Percentiles rank a stretch among this genome's conserved stretches.
Conservation (phyloP, 441 rosid species). For the Populus trichocarpa region DNA sequence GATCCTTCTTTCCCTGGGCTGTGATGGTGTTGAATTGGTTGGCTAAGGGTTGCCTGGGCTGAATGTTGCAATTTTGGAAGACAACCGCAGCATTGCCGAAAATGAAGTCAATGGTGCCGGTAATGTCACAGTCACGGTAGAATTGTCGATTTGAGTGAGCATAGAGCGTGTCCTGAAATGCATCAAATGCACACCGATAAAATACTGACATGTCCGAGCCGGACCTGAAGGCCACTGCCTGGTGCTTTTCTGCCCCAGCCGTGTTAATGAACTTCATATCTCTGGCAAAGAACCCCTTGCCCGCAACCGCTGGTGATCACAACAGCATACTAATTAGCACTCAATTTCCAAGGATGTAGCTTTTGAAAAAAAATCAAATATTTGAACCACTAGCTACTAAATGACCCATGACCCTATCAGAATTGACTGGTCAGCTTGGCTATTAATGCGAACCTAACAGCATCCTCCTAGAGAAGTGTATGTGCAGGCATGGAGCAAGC, state of each 20-base stretch:
- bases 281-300: conserved; percentile 60
- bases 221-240: conserved; percentile 82
- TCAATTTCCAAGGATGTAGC: neutral
- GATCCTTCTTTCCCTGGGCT: conserved; percentile 67
- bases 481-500: too few species aligned
- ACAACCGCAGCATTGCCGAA: conserved; percentile 63
- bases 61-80: conserved; percentile 65
- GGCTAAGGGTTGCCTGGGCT: conserved; percentile 57
- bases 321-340: neutral
- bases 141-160: conserved; percentile 69
- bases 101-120: conserved; percentile 75
- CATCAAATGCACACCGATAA: conserved; percentile 52
- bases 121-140: conserved; percentile 65
- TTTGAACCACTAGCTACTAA: neutral
- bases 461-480: too few species aligned
- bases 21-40: conserved; percentile 72
- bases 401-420: too few species aligned
- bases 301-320: conserved; percentile 51
- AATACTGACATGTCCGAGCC: conserved; percentile 64
- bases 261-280: conserved; percentile 64
- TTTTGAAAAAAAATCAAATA: neutral
- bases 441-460: neutral
- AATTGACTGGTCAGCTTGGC: too few species aligned
- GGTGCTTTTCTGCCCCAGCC: conserved; percentile 67
- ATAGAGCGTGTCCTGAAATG: conserved; percentile 67